These are phyloP conservation scores for Kingdonia uniflora DNA, from an alignment of 164 flowering plant species.

Conservation along the genomic window DNA sequence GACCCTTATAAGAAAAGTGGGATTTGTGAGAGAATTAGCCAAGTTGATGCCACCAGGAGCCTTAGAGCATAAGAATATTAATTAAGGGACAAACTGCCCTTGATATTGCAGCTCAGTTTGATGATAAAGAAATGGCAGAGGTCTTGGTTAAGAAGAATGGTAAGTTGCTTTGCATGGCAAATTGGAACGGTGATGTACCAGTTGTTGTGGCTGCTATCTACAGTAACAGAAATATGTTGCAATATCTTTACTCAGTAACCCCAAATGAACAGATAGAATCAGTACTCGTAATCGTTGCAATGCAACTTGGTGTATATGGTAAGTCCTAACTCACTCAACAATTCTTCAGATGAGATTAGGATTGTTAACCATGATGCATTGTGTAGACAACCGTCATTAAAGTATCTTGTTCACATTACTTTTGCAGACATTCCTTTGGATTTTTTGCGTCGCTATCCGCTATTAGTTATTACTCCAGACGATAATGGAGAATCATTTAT, in stretches of 20 bases:
- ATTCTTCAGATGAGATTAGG: too few relatives aligned
- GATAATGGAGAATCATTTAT: background rate
- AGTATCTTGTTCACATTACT: too few relatives aligned
- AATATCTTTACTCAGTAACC: background rate
- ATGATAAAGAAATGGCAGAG: background rate
- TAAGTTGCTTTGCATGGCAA: background rate
- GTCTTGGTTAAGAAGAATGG: background rate
- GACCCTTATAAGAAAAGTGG: too few relatives aligned
- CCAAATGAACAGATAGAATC: background rate
- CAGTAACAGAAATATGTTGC: background rate
- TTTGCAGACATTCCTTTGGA: slow-evolving; percentile 6
- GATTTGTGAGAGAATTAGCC: too few relatives aligned
- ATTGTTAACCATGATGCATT: too few relatives aligned
- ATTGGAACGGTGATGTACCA: background rate
- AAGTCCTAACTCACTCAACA: background rate
- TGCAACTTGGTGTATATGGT: background rate
- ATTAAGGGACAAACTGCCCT: background rate
- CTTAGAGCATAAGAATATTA: background rate
- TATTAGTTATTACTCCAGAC: background rate
- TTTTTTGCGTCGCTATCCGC: background rate
- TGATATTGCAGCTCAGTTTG: background rate
- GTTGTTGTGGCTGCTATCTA: background rate
- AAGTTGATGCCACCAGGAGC: background rate
- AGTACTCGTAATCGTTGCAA: background rate
- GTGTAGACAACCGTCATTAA: too few relatives aligned